Base-by-base conservation (phyloP, 257 asterid genomes). In the Rehmannia glutinosa region DNA sequence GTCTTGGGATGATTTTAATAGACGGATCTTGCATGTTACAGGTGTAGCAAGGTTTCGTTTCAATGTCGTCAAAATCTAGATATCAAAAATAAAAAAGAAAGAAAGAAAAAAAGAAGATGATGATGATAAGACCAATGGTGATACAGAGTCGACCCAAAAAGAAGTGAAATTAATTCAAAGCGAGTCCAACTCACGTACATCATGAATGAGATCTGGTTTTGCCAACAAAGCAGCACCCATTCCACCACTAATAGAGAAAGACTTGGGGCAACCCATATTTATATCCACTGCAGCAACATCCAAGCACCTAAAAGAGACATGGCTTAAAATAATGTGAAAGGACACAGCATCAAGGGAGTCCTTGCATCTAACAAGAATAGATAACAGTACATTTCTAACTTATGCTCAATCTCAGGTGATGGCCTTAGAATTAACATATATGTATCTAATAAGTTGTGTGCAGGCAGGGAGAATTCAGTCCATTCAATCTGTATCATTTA, bases 181-280 rank as follows among this genome's bases (percentile, higher is more conserved):
- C 25, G 55, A 55, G 58, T 13, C 36, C 32, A 65, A 15, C 54
- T 56, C 72, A 53, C 87, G 59, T 81, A 90, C 97, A 86, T 92
- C 98, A 54, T 86, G 96, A 71, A 92, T 89, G 46, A 92, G 96
- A 42, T 92, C 98, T 17, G 98, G 98, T 76, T 90, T 92, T 61
- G 81, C 45, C 79, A 92, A 78, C 75, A 92, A 76, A 24, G 98
- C 96, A 74, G 98, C 95, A 74, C 98, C 98, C 98, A 92, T 92
- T 75, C 98, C 97, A 74, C 98, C 98, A 75, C 96, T 90, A 61
- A 87, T 58, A 27, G 98, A 92, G 74, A 92, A 92, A 6, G 97
- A 70, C 79, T 70, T 92, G 51, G 98, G 98, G 79, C 98, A 92
- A 66, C 98, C 98, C 98, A 92, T 92, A 74, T 92, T 92, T 69